Evolutionary conservation across 768 basidiomycete genomes (phyloP).

Genomic region (Leccinum imitatum): DNA sequence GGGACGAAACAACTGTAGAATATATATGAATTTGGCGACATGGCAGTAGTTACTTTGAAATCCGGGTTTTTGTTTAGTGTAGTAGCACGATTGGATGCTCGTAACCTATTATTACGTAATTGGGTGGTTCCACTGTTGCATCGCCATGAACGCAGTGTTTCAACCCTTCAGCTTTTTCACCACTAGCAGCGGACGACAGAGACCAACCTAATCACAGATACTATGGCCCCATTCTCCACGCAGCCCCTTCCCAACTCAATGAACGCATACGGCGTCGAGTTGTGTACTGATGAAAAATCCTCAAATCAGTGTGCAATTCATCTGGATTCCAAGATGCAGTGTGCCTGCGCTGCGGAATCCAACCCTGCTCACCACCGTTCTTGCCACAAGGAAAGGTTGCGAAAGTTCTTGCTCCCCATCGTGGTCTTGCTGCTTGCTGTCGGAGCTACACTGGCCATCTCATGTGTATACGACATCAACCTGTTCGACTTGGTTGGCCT

Average conservation of each 20-base stretch:
- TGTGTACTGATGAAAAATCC: conserved; percentile 15
- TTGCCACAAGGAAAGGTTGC: conserved; percentile 34
- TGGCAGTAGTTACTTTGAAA: conserved; percentile 9
- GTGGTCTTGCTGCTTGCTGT: conserved; percentile 33
- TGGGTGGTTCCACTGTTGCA: too few relatives aligned
- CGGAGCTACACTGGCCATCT: conserved; percentile 31
- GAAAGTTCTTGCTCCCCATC: conserved; percentile 37
- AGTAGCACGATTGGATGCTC: not conserved
- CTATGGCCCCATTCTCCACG: conserved; percentile 28
- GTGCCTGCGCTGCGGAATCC: conserved; percentile 21
- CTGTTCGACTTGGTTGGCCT: conserved; percentile 22
- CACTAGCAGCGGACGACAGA: conserved; percentile 7
- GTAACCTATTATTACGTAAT: not conserved
- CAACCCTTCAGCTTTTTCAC: not conserved
- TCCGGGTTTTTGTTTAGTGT: conserved; percentile 1
- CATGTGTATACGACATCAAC: conserved; percentile 31
- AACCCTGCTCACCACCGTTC: conserved; percentile 27
- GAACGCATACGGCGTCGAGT: conserved; percentile 13
- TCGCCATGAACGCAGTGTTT: not conserved
- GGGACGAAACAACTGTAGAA: too few relatives aligned
- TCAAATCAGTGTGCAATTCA: conserved; percentile 27
- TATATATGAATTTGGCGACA: conserved; percentile 2
- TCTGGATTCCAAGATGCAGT: conserved; percentile 17
- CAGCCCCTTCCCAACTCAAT: conserved; percentile 30
- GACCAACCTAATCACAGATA: conserved; percentile 15